phyloP scores from a whole-genome alignment of 106 monocot genomes.

The Acanthochlamys bracteata region DNA sequence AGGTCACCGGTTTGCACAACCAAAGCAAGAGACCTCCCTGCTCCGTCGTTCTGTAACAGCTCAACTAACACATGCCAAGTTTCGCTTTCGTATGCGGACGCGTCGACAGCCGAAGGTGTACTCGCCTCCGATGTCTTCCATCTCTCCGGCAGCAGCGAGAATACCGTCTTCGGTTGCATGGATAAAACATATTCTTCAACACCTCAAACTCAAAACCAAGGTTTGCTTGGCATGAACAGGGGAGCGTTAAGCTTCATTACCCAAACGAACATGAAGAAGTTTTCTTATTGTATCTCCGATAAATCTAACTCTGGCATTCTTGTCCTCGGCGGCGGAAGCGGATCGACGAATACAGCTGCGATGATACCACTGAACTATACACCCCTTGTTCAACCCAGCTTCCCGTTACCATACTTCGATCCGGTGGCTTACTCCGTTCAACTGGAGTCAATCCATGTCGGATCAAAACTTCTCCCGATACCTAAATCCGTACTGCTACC shows the following conservation, averaged over 20 bases:
- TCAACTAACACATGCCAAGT: slow-evolving; percentile 52
- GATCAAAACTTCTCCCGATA: slow-evolving; percentile 34
- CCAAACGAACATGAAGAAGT: slow-evolving; percentile 54
- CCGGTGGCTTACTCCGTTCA: slow-evolving; percentile 87
- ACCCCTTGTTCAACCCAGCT: slow-evolving; percentile 42
- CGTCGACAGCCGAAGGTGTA: slow-evolving; percentile 68
- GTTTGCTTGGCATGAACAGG: slow-evolving; percentile 88
- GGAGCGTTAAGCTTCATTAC: slow-evolving; percentile 79
- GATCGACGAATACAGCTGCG: slow-evolving; percentile 14
- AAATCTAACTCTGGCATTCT: slow-evolving; percentile 46
- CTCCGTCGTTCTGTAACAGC: slow-evolving; percentile 42
- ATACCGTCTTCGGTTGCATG: slow-evolving; percentile 84
- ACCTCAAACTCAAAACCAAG: slow-evolving; percentile 19
- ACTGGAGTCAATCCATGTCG: slow-evolving; percentile 68
- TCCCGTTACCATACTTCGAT: slow-evolving; percentile 95
- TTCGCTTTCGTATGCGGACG: slow-evolving; percentile 79
- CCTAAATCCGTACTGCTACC: slow-evolving; percentile 70
- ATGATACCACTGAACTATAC: slow-evolving; percentile 75
- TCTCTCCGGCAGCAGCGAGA: slow-evolving; percentile 29
- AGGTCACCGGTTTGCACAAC: slow-evolving; percentile 55
- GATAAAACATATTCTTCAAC: slow-evolving; percentile 33
- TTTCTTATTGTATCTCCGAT: slow-evolving; percentile 91
- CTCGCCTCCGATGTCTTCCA: slow-evolving; percentile 62
- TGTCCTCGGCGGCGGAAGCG: slow-evolving; percentile 41
- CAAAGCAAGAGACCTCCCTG: slow-evolving; percentile 57